Base-by-base conservation (phyloP, 208 protist species). In the Crithidia bombi region DNA sequence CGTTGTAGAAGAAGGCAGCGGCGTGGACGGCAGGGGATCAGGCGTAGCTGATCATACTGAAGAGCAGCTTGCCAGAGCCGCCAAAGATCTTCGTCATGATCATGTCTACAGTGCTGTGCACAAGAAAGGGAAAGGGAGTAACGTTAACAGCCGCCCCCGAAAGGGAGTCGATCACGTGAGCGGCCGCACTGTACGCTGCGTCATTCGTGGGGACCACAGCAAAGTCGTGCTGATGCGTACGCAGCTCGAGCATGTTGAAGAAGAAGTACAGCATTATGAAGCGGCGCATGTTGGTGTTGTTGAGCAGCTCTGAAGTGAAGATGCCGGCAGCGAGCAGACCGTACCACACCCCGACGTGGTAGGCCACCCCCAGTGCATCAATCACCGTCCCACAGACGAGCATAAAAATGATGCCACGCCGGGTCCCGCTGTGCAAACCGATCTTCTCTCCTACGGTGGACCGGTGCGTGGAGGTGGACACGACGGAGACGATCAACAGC, bases 181-280 rank as follows among this genome's bases (percentile, higher is more conserved):
- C 69, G 10, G 65, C 65, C 5, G 65, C 43, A 10, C 66, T 69
- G 23, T 39, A 71, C 26, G 69, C 47, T 23, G 50, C 70, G 61
- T 77, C 65, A 66, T 52, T 73, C 33, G 43, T 3, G 2, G 70
- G 66, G 23, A 82, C 43, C 23, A 17, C 19, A 15, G 26, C 38
- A n/a, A 73, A 47, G 56, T 69, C 77, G 51, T 46, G 10, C 17
- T 38, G 2, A 36, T 69, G 68, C 49, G 67, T 73, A n/a, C 69
- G 63, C 19, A 72, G 43, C 56, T 78, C 64, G 59, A 82, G 67
- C 47, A 78, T 69, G 50, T 68, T 69, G 52, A 82, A 49, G 61
- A 74, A 82, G 54, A 74, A 65, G 59, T 82, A 76, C 23, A 82
- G 41, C 41, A 59, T 66, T 54, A 78, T 52, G 66, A 78, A 82